phyloP scores from a whole-genome alignment of 345 rosid species.

The Excoecaria cochinchinensis region DNA sequence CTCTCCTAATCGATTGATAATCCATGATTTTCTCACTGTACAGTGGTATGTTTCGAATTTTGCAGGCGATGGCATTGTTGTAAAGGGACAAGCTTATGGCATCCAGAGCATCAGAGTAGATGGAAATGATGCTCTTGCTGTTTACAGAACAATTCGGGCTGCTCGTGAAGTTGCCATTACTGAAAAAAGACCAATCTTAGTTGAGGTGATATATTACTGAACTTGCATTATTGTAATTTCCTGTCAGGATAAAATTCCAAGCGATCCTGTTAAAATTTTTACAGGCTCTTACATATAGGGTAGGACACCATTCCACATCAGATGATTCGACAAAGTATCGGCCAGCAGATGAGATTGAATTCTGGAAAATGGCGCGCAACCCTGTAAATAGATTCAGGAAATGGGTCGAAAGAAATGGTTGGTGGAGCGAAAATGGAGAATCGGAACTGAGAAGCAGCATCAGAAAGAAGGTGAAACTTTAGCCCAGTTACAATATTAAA shows the following conservation, averaged over 20 bases:
- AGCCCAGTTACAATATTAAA: background rate
- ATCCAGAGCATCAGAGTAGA: conserved; percentile 80
- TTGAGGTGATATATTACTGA: conserved; percentile 52
- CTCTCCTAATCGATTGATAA: no score
- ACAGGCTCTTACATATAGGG: conserved; percentile 86
- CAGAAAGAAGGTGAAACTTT: conserved; percentile 61
- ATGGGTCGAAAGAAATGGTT: conserved; percentile 70
- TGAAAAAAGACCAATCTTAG: conserved; percentile 71
- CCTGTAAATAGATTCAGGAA: conserved; percentile 68
- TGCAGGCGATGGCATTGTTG: conserved; percentile 84
- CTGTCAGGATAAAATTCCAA: background rate
- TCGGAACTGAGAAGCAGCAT: conserved; percentile 51
- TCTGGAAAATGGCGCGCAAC: conserved; percentile 57
- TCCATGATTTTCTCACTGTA: no score
- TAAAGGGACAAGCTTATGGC: conserved; percentile 80
- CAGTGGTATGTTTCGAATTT: background rate
- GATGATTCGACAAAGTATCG: conserved; percentile 94
- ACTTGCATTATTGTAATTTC: background rate
- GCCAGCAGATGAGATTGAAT: conserved; percentile 61
- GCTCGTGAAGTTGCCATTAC: conserved; percentile 72
- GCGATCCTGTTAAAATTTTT: background rate
- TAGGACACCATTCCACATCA: conserved; percentile 88
- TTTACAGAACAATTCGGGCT: conserved; percentile 64
- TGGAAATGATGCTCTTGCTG: conserved; percentile 88
- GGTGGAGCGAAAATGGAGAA: conserved; percentile 73